phyloP scores from a whole-genome alignment of 345 rosid species.

The Populus euphratica region DNA sequence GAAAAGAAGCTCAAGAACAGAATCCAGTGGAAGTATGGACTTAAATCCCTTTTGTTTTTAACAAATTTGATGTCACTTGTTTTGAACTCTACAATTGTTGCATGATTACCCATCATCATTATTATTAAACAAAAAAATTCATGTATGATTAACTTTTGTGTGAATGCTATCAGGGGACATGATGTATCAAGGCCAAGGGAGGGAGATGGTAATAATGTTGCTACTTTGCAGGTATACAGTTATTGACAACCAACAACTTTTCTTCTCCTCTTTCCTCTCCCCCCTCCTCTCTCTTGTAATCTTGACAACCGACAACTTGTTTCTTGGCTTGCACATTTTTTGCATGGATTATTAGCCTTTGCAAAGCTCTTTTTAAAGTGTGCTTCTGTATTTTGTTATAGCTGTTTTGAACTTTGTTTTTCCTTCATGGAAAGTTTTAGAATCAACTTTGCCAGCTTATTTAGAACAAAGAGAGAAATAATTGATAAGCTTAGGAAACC shows the following conservation, averaged over 20 bases:
- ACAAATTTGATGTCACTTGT: constrained; percentile 8
- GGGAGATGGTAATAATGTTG: constrained; percentile 59
- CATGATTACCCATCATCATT: neutral
- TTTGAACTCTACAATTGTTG: neutral
- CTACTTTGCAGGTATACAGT: constrained; percentile 73
- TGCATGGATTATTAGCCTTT: constrained; percentile 1
- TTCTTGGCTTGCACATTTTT: constrained; percentile 4
- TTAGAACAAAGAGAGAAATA: neutral
- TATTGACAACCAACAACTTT: neutral
- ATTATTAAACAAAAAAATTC: neutral
- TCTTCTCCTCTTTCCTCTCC: neutral
- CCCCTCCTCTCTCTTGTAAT: neutral
- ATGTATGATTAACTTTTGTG: constrained; percentile 16
- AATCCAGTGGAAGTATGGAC: constrained; percentile 92
- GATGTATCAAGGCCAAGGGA: constrained; percentile 87
- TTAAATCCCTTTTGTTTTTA: neutral
- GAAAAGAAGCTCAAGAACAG: constrained; percentile 96
- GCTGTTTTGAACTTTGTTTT: neutral
- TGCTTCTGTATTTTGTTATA: neutral
- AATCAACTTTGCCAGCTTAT: neutral
- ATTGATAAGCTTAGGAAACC: neutral
- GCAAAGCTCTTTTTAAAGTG: neutral
- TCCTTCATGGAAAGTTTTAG: neutral
- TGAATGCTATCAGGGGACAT: constrained; percentile 61
- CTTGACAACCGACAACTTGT: neutral